These are phyloP conservation scores for Aspergillus clavatus DNA, from an alignment of 2,329 filamentous ascomycete genomes.

Conservation along the genomic window DNA sequence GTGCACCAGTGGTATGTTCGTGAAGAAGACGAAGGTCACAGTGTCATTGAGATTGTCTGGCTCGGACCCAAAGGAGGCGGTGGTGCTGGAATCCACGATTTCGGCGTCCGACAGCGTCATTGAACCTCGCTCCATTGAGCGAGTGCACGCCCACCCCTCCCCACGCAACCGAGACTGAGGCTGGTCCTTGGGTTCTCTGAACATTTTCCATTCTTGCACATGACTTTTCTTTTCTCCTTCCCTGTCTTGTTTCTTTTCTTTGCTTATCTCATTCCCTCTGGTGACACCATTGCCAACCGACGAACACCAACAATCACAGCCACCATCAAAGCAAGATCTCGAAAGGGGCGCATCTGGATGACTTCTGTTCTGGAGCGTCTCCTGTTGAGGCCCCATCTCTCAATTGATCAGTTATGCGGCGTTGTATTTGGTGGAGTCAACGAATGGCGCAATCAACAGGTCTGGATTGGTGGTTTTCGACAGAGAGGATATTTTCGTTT, in stretches of 20 bases:
- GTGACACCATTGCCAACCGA: slow-evolving; percentile 8
- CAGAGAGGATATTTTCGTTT: slow-evolving; percentile 18
- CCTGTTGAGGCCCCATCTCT: slow-evolving; percentile 23
- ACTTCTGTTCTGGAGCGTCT: slow-evolving; percentile 19
- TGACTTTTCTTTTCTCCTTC: slow-evolving; percentile 23
- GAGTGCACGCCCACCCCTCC: slow-evolving; percentile 10
- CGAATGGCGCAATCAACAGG: slow-evolving; percentile 29
- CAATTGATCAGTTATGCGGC: slow-evolving; percentile 32
- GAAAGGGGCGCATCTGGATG: slow-evolving; percentile 6
- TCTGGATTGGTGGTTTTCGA: slow-evolving; percentile 28
- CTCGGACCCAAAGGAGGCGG: slow-evolving; percentile 37
- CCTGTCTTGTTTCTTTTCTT: slow-evolving; percentile 13
- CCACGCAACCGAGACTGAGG: slow-evolving; percentile 25
- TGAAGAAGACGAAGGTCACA: slow-evolving; percentile 38
- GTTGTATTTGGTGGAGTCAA: slow-evolving; percentile 33
- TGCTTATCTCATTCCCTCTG: slow-evolving; percentile 13
- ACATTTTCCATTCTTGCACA: slow-evolving; percentile 34
- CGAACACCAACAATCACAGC: slow-evolving; percentile 7
- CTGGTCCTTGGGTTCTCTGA: slow-evolving; percentile 32
- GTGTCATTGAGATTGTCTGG: slow-evolving; percentile 43
- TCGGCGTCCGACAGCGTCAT: slow-evolving; percentile 25
- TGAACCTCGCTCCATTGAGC: slow-evolving; percentile 15
- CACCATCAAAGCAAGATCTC: slow-evolving; percentile 2
- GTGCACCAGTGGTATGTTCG: slow-evolving; percentile 42
- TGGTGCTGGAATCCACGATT: slow-evolving; percentile 32